Evolutionary conservation across 352 stramenopile species (phyloP).

Genomic region (Pythium sukuiense): DNA sequence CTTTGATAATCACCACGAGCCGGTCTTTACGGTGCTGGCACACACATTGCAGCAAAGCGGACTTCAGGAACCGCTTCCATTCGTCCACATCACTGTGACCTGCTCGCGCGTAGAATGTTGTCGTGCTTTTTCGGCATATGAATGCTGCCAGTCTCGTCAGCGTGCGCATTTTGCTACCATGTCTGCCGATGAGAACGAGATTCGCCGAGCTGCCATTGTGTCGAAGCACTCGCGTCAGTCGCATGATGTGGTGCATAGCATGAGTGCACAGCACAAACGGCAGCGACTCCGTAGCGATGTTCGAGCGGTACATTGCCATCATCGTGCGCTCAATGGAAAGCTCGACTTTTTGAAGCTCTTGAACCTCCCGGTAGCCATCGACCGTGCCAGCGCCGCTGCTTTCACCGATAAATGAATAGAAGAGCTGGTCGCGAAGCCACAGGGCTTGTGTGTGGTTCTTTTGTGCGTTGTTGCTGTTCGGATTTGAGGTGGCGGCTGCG

Average conservation of each 20-base stretch:
- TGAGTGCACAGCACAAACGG: constrained; percentile 55
- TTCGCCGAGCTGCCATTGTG: constrained; percentile 28
- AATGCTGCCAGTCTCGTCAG: constrained; percentile 53
- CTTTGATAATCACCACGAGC: constrained; percentile 63
- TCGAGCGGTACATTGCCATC: constrained; percentile 46
- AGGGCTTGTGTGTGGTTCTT: constrained; percentile 11
- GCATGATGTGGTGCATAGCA: constrained; percentile 57
- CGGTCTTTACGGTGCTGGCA: constrained; percentile 31
- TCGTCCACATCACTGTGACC: background rate
- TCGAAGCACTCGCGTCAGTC: constrained; percentile 47
- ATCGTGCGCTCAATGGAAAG: constrained; percentile 57
- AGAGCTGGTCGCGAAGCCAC: constrained; percentile 51
- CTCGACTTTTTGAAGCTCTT: constrained; percentile 51
- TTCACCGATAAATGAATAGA: constrained; percentile 63
- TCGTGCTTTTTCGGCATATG: constrained; percentile 44
- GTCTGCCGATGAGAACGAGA: constrained; percentile 45
- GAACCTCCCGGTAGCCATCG: constrained; percentile 60
- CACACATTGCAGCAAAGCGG: constrained; percentile 45
- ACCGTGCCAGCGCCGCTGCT: constrained; percentile 35
- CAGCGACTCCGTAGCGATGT: constrained; percentile 34
- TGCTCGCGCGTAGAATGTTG: constrained; percentile 32
- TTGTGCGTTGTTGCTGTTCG: background rate
- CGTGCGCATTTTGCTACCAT: constrained; percentile 50
- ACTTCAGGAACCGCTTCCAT: constrained; percentile 44
- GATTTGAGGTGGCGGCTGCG: background rate